Evolutionary conservation across 2,329 filamentous ascomycete species (phyloP).

Genomic region (Aureobasidium uvarum): DNA sequence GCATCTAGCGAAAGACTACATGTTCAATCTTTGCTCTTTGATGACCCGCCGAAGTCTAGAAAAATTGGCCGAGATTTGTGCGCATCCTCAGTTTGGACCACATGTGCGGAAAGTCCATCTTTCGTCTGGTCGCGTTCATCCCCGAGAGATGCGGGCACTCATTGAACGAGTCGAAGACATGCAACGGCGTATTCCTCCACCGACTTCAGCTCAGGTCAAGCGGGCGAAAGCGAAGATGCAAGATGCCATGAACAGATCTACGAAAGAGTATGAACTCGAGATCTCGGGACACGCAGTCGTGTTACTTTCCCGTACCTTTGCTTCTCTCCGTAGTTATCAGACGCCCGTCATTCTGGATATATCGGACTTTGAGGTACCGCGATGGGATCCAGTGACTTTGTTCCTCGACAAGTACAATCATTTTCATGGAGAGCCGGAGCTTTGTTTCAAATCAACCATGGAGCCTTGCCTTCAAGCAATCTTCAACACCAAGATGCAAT

Average conservation of each 20-base stretch:
- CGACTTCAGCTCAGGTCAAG: conserved; percentile 11
- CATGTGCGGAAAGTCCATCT: conserved; percentile 3
- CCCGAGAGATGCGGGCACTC: conserved; percentile 3
- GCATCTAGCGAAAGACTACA: conserved; percentile 11
- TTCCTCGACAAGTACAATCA: background rate
- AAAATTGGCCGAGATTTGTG: background rate
- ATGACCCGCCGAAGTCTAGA: conserved; percentile 18
- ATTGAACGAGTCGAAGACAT: conserved; percentile 15
- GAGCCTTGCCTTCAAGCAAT: conserved; percentile 18
- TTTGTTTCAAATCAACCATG: conserved; percentile 18
- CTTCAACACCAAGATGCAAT: conserved; percentile 4
- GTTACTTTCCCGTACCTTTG: background rate
- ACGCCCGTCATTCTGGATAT: conserved; percentile 12
- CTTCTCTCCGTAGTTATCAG: background rate
- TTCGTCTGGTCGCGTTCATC: conserved; percentile 9
- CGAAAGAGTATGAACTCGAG: conserved; percentile 15
- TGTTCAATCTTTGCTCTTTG: conserved; percentile 17
- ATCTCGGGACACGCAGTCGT: background rate
- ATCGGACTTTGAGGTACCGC: conserved; percentile 5
- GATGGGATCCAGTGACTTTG: conserved; percentile 6
- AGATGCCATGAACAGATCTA: conserved; percentile 10
- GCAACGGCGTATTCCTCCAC: background rate
- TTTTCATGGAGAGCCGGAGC: conserved; percentile 9
- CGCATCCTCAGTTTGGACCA: conserved; percentile 8
- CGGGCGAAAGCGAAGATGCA: conserved; percentile 14